Evolutionary conservation across 441 rosid species (phyloP), one percentile per base, ranked within the genome.

Genomic region (Mallotus repandus): DNA sequence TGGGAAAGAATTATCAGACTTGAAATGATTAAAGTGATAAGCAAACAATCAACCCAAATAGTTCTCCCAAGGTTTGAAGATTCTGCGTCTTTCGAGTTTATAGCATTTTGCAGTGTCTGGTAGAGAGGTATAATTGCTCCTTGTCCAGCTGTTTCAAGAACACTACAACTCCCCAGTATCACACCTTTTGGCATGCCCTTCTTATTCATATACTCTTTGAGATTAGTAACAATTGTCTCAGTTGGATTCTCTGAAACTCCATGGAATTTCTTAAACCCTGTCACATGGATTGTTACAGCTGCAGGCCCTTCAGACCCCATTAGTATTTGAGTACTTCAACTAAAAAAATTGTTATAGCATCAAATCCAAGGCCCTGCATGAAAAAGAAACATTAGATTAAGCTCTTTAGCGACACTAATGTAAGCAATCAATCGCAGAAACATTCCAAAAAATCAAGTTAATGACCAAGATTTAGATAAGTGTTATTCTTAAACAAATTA

Each of bases 281-380:
- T 95, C 78, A 91, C 85, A 63, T 93, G 87, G 63, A 95, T 75
- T 29, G 91, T 86, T 76, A 90, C 86, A 46, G 85, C 81, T 7
- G 89, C 75, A 78, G 92, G 98, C 85, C 96, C 95, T 88, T 93
- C 97, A 46, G 99, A 95, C 78, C 99, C 99, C 98, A 95, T 95
- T 77, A 69, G 48, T 75, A n/a, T 19, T 50, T 19, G 38, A 63
- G 64, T 55, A 70, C 35, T 73, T 38, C 46, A 63, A 70, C 46
- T 63, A 73, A 46, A 43, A 60, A 78, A 60, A 22, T 49, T 57
- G 66, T 49, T 66, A 80, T 32, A 69, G 65, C 79, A 77, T 66
- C 76, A 81, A 82, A 72, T 70, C 63, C 66, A 77, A 73, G 66
- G 72, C 77, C 77, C 86, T 86, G 82, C 80, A 81, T 56, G 46